A percentile compares a stretch with the other conserved stretches of the same genome.
Evolutionary conservation across 805 yeast genomes (phyloP).

Genomic region (Candida schatavii): DNA sequence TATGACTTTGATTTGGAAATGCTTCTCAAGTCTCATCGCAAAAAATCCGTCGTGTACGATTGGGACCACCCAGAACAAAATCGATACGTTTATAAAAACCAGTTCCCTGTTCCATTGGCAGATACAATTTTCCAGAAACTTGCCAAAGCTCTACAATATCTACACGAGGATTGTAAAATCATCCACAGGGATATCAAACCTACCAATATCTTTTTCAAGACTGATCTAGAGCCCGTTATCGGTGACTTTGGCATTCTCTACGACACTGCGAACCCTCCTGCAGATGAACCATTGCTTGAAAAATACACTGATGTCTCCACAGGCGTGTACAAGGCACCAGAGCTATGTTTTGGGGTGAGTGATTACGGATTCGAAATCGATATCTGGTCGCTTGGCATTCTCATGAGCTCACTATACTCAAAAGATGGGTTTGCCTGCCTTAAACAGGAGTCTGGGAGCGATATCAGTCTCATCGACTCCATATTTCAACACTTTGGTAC

Average conservation of each 20-base stretch:
- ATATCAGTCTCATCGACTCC: constrained; percentile 54
- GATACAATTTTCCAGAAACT: constrained; percentile 16
- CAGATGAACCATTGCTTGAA: constrained; percentile 39
- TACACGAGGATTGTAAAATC: constrained; percentile 29
- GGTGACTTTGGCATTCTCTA: constrained; percentile 66
- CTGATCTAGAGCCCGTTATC: constrained; percentile 28
- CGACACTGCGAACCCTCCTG: constrained; percentile 12
- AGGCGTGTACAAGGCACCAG: constrained; percentile 71
- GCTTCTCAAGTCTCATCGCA: constrained; percentile 18
- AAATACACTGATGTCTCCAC: constrained; percentile 62
- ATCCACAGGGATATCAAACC: constrained; percentile 45
- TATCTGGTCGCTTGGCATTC: constrained; percentile 69
- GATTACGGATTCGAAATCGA: constrained; percentile 58
- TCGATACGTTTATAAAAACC: constrained; percentile 10
- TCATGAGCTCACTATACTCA: constrained; percentile 52
- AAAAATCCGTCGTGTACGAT: constrained; percentile 22
- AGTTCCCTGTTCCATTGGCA: constrained; percentile 12
- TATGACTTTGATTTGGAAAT: constrained; percentile 26
- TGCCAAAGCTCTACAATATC: constrained; percentile 21
- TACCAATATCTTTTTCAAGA: constrained; percentile 28
- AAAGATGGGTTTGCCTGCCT: constrained; percentile 22
- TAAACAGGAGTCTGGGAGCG: constrained; percentile 43
- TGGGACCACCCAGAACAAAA: constrained; percentile 19
- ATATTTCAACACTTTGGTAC: constrained; percentile 63
- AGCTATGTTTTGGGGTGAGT: constrained; percentile 58